Evolutionary conservation across 2,329 filamentous ascomycete species (phyloP).

Genomic region (Cytospora paraplurivora): DNA sequence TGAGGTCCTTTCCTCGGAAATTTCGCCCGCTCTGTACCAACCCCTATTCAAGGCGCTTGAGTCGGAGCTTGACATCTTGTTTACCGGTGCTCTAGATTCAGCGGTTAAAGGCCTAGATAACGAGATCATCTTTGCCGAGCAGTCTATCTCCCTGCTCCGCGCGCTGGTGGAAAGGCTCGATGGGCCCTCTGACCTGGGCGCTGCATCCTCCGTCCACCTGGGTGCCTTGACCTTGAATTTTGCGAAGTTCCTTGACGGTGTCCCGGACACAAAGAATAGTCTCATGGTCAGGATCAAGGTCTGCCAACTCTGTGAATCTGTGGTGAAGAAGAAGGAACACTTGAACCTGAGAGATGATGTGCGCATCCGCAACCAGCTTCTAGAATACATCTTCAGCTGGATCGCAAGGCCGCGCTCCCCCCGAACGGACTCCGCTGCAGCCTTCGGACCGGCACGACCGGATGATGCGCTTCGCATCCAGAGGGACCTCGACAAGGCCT

Average conservation of each 20-base stretch:
- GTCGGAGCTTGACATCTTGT: constrained; percentile 63
- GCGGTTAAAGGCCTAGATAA: constrained; percentile 57
- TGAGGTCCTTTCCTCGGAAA: constrained; percentile 66
- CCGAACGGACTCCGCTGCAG: constrained; percentile 43
- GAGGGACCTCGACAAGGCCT: constrained; percentile 67
- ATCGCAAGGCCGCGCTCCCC: constrained; percentile 63
- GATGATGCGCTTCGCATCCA: constrained; percentile 63
- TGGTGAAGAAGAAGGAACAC: constrained; percentile 68
- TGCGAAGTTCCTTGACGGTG: constrained; percentile 65
- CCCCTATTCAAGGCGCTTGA: constrained; percentile 67
- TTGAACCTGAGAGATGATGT: constrained; percentile 70
- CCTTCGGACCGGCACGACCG: constrained; percentile 45
- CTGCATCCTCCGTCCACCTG: constrained; percentile 64
- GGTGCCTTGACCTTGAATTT: constrained; percentile 66
- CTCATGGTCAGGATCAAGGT: constrained; percentile 69
- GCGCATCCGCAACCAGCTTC: constrained; percentile 66
- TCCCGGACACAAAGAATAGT: constrained; percentile 57
- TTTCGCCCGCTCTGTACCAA: constrained; percentile 62
- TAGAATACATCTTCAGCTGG: constrained; percentile 70
- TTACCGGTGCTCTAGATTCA: constrained; percentile 57
- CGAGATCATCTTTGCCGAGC: constrained; percentile 68
- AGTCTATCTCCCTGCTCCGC: constrained; percentile 64
- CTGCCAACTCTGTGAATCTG: constrained; percentile 66
- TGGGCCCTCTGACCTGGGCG: constrained; percentile 62
- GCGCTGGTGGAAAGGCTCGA: constrained; percentile 66